phyloP scores from a whole-genome alignment of 2,329 filamentous ascomycete species.

The Ascochyta koolunga region DNA sequence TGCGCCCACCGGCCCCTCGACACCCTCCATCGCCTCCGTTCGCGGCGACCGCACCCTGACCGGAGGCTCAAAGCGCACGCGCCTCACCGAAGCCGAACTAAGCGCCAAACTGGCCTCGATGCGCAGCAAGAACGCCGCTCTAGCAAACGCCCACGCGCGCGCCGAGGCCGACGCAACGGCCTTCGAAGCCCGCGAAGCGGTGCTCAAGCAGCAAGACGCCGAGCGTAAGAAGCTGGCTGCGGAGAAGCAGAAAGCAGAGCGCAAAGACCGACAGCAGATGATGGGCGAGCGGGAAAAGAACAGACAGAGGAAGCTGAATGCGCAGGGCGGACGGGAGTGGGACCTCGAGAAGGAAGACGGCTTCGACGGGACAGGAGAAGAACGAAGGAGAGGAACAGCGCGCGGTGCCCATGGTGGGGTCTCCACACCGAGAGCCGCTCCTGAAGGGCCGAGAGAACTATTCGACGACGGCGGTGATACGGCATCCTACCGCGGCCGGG shows the following conservation, averaged over 20 bases:
- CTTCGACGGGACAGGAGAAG: conserved; percentile 52
- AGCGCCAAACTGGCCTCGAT: conserved; percentile 66
- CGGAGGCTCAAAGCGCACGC: conserved; percentile 40
- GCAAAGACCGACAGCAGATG: conserved; percentile 62
- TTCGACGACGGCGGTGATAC: conserved; percentile 15
- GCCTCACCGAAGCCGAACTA: conserved; percentile 68
- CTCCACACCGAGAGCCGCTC: conserved; percentile 40
- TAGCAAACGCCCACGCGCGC: conserved; percentile 65
- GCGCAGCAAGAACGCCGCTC: conserved; percentile 64
- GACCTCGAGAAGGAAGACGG: conserved; percentile 67
- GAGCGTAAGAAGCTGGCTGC: conserved; percentile 47
- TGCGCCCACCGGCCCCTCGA: conserved; percentile 31
- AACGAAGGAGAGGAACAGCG: conserved; percentile 52
- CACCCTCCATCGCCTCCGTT: conserved; percentile 34
- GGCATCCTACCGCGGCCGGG: conserved; percentile 29
- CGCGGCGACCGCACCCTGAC: conserved; percentile 44
- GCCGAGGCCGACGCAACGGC: conserved; percentile 72
- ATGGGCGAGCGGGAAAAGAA: conserved; percentile 68
- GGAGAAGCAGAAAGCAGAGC: conserved; percentile 53
- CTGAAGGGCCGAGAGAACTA: conserved; percentile 15
- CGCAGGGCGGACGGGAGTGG: conserved; percentile 66
- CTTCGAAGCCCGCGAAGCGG: conserved; percentile 67
- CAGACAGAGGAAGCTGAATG: conserved; percentile 63
- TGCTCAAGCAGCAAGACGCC: conserved; percentile 58
- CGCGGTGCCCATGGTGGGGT: conserved; percentile 61